Evolutionary conservation across 352 stramenopile genomes (phyloP), one percentile per base, ranked within the genome.

Genomic region (Pythium apleroticum): DNA sequence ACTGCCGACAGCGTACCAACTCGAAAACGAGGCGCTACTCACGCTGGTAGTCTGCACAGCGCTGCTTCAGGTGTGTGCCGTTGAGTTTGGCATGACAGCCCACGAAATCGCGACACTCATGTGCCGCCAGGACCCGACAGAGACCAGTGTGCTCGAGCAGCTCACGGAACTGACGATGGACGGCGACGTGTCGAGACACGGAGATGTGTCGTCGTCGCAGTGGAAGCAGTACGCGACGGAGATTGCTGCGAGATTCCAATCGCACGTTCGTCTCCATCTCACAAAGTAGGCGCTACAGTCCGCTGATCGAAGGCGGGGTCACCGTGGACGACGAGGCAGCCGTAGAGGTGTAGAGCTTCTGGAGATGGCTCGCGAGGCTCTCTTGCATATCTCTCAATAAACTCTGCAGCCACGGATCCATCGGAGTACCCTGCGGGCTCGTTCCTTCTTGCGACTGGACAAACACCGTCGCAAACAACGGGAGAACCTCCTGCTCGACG

Each of bases 301-400:
- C 37, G 7, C 37, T 46, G 37, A 46, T 46, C 37, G 37, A 46
- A 46, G 37, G 37, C 17, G 37, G 37, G 10, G 1, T 27, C 9
- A 25, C 12, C n/a, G 56, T 14, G 5, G 41, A 55, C 41, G 12
- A 46, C 12, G 37, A 33, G 2, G 57, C 35, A 6, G 31, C 60
- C 17, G 59, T 65, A 6, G 58, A 45, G 5, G 39, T n/a, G 30
- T 66, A 65, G 11, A 73, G 19, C 28, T 53, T 57, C 28, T 68
- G 60, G 25, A 94, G 75, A 60, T 93, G 83, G 60, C 64, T 68
- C 37, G 84, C 71, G 50, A 95, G 87, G 54, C 75, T 81, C 27
- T 62, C 63, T 74, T 93, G 84, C 83, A 95, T 92, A 27, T 87
- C 78, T 20, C 78, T 63, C 28, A 95, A 65, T 46, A 95, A 45